Percentiles rank a stretch among this genome's conserved stretches.
phyloP scores from a whole-genome alignment of 2,329 filamentous ascomycete genomes.

The Botrytis sinoallii region DNA sequence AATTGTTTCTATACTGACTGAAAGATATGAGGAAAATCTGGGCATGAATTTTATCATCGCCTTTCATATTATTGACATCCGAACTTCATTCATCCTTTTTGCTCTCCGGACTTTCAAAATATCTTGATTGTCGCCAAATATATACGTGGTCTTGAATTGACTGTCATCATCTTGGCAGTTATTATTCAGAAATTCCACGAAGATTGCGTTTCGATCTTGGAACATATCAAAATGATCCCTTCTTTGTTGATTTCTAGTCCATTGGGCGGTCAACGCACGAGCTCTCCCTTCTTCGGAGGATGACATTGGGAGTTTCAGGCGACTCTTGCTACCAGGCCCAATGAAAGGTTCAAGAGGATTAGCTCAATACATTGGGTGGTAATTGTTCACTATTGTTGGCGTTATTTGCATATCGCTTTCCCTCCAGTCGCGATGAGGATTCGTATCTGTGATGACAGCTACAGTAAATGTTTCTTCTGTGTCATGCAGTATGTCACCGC shows the following conservation, averaged over 20 bases:
- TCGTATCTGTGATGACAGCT: not conserved
- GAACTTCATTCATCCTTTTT: not conserved
- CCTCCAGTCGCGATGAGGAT: not conserved
- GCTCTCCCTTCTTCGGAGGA: not conserved
- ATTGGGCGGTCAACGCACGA: not conserved
- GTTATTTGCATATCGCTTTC: not conserved
- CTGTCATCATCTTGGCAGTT: too few relatives aligned
- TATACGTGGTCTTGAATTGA: not conserved
- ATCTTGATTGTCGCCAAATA: not conserved
- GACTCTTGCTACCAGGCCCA: accelerated
- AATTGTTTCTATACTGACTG: not conserved
- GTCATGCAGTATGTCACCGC: not conserved
- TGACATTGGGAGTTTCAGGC: too few relatives aligned
- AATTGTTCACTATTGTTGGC: not conserved
- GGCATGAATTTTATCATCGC: too few relatives aligned
- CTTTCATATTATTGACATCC: not conserved
- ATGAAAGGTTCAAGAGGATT: not conserved
- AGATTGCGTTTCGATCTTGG: accelerated
- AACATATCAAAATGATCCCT: too few relatives aligned
- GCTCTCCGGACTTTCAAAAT: too few relatives aligned
- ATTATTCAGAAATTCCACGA: not conserved
- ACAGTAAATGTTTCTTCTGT: not conserved
- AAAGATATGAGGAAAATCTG: too few relatives aligned
- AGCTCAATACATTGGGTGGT: not conserved
- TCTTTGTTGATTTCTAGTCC: not conserved